phyloP scores from a whole-genome alignment of 116 monocot genomes.

The Zostera marina region DNA sequence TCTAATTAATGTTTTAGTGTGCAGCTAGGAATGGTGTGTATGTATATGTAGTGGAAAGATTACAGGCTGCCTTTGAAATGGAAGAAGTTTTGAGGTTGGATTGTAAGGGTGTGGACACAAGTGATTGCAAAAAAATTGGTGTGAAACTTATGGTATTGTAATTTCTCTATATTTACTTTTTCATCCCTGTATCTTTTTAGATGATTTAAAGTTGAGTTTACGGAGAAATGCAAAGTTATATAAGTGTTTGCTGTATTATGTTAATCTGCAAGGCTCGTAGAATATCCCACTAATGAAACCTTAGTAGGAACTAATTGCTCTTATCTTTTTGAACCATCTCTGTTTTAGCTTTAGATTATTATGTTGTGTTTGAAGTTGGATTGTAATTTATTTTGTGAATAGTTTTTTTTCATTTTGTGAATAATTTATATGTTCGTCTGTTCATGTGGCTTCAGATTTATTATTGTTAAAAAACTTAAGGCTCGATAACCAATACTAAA shows the following conservation, averaged over 20 bases:
- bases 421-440: no score
- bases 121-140: conserved; percentile 86
- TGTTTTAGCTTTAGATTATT: no score
- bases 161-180: not conserved
- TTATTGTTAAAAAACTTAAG: no score
- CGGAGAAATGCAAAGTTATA: not conserved
- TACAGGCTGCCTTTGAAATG: conserved; percentile 50
- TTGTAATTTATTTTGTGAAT: no score
- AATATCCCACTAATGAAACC: no score
- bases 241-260: not conserved
- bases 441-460: no score
- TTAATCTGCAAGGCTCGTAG: no score
- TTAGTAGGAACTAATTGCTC: no score
- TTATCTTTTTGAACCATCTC: no score
- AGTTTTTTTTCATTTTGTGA: no score
- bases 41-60: conserved; percentile 58
- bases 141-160: conserved; percentile 69
- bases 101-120: conserved; percentile 40
- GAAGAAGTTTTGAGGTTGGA: conserved; percentile 63
- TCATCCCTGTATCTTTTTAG: not conserved
- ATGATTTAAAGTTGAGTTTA: not conserved
- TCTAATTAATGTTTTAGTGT: conserved; percentile 1
- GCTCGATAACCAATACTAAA: no score
- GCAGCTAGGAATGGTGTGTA: conserved; percentile 84
- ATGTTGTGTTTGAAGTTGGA: no score